Evolutionary conservation across 257 asterid genomes (phyloP).

Genomic region (Eustoma russellianum): DNA sequence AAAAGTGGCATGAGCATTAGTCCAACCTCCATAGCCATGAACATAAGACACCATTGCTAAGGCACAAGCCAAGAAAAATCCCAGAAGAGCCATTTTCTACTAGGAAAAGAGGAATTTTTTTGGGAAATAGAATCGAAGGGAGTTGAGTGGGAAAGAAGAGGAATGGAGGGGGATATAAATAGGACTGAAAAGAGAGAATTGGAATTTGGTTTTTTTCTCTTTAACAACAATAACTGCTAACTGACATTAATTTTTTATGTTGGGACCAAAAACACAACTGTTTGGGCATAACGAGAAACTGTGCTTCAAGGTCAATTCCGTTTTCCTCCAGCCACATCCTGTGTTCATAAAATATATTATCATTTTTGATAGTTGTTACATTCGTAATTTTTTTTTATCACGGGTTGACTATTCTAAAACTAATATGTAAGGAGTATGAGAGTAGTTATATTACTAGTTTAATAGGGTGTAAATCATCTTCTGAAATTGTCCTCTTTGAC

Average conservation of each 20-base stretch:
- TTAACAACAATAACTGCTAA: constrained; percentile 16
- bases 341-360: no score
- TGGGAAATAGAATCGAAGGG: constrained; percentile 2
- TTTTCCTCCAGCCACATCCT: no score
- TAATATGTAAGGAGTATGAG: constrained; percentile 9
- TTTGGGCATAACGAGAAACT: background rate
- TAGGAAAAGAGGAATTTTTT: constrained; percentile 2
- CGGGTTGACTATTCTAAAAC: background rate
- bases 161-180: constrained; percentile 16
- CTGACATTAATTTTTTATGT: constrained; percentile 8
- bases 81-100: constrained; percentile 11
- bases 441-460: no score
- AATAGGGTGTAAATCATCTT: no score
- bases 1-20: constrained; percentile 77
- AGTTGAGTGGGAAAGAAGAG: background rate
- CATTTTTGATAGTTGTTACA: background rate
- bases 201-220: background rate
- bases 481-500: no score
- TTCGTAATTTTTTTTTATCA: background rate
- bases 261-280: constrained; percentile 13
- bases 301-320: no score
- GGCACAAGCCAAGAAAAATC: constrained; percentile 25
- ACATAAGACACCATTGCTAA: constrained; percentile 33
- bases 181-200: constrained; percentile 3
- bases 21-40: constrained; percentile 56